Percentiles rank a stretch among this genome's conserved stretches.
These are phyloP conservation scores for Aspergillus saccharolyticus DNA, from an alignment of 495 filamentous ascomycete species.

Conservation along the genomic window DNA sequence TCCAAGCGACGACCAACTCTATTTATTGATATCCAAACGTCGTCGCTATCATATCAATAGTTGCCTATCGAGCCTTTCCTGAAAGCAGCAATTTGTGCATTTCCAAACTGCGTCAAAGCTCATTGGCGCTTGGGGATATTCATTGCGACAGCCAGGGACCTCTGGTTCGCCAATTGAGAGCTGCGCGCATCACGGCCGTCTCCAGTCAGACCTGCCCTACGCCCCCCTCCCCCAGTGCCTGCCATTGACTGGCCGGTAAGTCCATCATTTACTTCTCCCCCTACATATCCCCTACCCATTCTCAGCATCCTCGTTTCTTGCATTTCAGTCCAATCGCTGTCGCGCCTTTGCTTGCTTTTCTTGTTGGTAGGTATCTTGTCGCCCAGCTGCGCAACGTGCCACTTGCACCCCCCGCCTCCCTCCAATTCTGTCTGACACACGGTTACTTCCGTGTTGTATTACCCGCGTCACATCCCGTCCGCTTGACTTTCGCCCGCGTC, in stretches of 20 bases:
- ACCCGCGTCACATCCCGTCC: constrained; percentile 33
- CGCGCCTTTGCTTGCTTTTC: constrained; percentile 11
- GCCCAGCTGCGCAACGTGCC: constrained; percentile 33
- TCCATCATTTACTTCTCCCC: constrained; percentile 15
- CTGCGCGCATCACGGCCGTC: constrained; percentile 31
- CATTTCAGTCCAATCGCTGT: constrained; percentile 22
- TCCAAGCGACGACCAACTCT: neutral
- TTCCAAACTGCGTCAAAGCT: constrained; percentile 5
- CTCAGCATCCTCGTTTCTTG: constrained; percentile 18
- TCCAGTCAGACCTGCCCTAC: constrained; percentile 19
- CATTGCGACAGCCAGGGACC: constrained; percentile 24
- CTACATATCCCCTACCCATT: constrained; percentile 18
- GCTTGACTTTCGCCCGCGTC: constrained; percentile 16
- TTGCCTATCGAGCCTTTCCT: constrained; percentile 6
- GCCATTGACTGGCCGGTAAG: constrained; percentile 14
- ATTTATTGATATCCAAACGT: constrained; percentile 7
- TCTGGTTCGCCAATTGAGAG: constrained; percentile 45
- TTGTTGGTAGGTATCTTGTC: constrained; percentile 13
- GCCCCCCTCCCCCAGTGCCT: neutral
- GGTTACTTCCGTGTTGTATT: constrained; percentile 25
- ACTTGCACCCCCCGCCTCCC: too few species aligned
- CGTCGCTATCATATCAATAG: constrained; percentile 7
- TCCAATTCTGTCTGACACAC: constrained; percentile 30
- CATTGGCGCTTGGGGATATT: constrained; percentile 14
- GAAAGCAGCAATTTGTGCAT: constrained; percentile 5